Base-by-base conservation (phyloP, 495 filamentous ascomycete genomes). In the Lasiosphaeria hispida region DNA sequence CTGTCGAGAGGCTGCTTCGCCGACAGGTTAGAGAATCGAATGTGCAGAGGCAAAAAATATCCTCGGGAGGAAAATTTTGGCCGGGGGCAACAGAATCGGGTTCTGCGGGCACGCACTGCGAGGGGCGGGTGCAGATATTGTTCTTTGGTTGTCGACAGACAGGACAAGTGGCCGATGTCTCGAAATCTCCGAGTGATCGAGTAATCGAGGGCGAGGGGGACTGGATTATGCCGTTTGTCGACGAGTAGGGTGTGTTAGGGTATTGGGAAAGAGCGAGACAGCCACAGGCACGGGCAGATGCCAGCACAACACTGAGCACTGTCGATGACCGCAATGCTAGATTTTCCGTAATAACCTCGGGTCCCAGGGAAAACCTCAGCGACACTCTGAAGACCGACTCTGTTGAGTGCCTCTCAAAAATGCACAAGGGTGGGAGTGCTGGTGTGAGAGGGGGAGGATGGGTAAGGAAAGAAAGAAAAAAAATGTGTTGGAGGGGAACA, bases 381-480 rank as follows among this genome's bases (percentile, higher is more conserved):
- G 59, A 60, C 58, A 53, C 53, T 59, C 55, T 48, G 50, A 63
- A 55, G 53, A 62, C 19, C 37, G 40, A 57, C 57, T 63, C 57
- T 55, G 33, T 36, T 50, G 47, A 54, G 52, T 51, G 51, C 47
- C 60, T 54, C 53, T 53, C 38, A 45, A 51, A 45, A 54, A 54
- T 43, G 58, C 48, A 56, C 48, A 39, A 38, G 47, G 56, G 55
- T 45, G 19, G 43, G 47, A 51, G 51, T 41, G 48, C 41, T 35
- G 48, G 18, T 39, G 57, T 19, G 57, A 39, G 23, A 41, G 53
- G 37, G 52, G 55, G 62, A 48, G 65, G 49, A 48, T 51, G 58
- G 56, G 48, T 42, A 54, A 49, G 30, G 42, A 55, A 56, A 60
- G 51, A 56, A 38, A 42, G 55, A 59, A 55, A 67, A 66, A 66